Evolutionary conservation across 2,329 filamentous ascomycete species (phyloP).

Genomic region (Keithomyces neogunnii): DNA sequence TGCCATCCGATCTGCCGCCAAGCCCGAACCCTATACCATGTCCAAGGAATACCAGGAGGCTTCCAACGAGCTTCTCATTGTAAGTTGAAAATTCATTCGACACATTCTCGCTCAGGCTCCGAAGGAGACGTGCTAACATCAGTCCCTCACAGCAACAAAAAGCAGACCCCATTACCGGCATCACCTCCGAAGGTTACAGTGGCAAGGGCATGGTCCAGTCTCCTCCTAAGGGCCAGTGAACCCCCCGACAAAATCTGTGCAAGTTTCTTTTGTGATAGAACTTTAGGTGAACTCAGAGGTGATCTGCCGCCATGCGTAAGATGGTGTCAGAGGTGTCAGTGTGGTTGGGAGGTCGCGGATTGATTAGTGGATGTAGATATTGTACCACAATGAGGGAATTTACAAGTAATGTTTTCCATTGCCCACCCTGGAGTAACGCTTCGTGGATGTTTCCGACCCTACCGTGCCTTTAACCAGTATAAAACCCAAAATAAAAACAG

Average conservation of each 20-base stretch:
- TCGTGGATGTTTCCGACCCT: background rate
- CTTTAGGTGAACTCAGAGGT: constrained; percentile 20
- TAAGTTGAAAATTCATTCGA: constrained; percentile 28
- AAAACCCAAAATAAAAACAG: too few species aligned
- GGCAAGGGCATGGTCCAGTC: constrained; percentile 75
- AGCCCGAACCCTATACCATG: constrained; percentile 75
- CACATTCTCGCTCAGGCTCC: background rate
- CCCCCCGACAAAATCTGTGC: constrained; percentile 14
- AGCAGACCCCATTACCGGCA: constrained; percentile 78
- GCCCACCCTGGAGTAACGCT: constrained; percentile 1
- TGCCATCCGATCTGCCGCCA: constrained; percentile 61
- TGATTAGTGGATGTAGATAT: constrained; percentile 30
- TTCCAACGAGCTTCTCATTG: constrained; percentile 88
- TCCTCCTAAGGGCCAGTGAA: constrained; percentile 43
- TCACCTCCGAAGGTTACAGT: constrained; percentile 68
- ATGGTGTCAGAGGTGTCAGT: constrained; percentile 19
- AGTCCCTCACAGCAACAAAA: constrained; percentile 59
- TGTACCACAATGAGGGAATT: constrained; percentile 33
- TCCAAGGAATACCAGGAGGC: constrained; percentile 95
- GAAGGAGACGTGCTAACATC: background rate
- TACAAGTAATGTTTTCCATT: constrained; percentile 22
- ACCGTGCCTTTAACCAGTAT: background rate
- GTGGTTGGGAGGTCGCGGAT: constrained; percentile 13
- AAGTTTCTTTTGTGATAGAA: constrained; percentile 27
- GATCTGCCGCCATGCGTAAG: constrained; percentile 26